phyloP scores from a whole-genome alignment of 805 yeast species.

The Metschnikowia peoriensis region DNA sequence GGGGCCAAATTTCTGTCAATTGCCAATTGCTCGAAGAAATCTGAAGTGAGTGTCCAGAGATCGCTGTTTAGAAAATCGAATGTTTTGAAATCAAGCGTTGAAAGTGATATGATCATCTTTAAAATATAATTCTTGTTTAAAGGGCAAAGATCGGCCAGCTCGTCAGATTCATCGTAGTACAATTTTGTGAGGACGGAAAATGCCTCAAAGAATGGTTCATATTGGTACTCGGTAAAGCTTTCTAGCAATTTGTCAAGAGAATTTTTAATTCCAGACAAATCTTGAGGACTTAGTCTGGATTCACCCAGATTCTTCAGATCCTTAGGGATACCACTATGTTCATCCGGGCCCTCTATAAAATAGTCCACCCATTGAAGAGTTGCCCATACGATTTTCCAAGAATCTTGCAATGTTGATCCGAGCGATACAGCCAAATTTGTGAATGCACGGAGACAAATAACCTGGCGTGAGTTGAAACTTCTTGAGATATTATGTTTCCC shows the following conservation, averaged over 20 bases:
- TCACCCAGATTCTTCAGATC: conserved; percentile 20
- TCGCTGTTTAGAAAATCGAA: conserved; percentile 42
- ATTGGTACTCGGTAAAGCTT: conserved; percentile 55
- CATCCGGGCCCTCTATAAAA: conserved; percentile 57
- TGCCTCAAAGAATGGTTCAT: conserved; percentile 48
- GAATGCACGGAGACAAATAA: conserved; percentile 75
- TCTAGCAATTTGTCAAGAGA: conserved; percentile 63
- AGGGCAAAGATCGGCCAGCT: conserved; percentile 36
- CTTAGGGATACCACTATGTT: conserved; percentile 26
- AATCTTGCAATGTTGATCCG: conserved; percentile 66
- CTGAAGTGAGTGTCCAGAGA: conserved; percentile 49
- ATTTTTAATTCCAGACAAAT: conserved; percentile 49
- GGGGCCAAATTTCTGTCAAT: conserved; percentile 39
- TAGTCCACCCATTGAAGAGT: conserved; percentile 80
- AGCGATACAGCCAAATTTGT: conserved; percentile 73
- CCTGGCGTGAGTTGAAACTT: conserved; percentile 59
- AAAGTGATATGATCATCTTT: conserved; percentile 50
- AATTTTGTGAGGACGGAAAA: conserved; percentile 46
- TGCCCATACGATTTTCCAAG: conserved; percentile 62
- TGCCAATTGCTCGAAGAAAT: conserved; percentile 46
- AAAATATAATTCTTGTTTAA: conserved; percentile 58
- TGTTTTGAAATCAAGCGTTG: conserved; percentile 50
- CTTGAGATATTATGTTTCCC: not conserved
- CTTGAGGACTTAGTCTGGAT: conserved; percentile 43
- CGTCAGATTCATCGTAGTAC: conserved; percentile 26